A percentile compares a stretch with the other conserved stretches of the same genome.
phyloP scores from a whole-genome alignment of 192 early-diverging fungal genomes.

The Linnemannia hyalina region DNA sequence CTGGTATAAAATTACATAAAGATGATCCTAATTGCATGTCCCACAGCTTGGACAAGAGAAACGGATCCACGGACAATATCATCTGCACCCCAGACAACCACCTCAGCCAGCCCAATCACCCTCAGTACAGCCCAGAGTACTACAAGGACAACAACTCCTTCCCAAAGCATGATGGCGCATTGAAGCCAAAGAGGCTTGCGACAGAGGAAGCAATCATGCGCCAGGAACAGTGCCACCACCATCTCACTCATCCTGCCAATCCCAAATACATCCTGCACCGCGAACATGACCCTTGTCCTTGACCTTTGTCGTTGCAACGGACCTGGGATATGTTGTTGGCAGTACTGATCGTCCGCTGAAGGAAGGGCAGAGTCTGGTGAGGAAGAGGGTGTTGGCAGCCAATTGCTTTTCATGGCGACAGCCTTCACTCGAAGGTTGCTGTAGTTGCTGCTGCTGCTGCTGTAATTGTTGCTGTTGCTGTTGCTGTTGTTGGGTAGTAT shows the following conservation, averaged over 20 bases:
- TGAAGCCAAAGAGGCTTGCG: slow-evolving; percentile 41
- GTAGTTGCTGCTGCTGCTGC: neutral
- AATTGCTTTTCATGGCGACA: slow-evolving; percentile 15
- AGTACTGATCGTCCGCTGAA: neutral
- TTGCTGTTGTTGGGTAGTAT: too few relatives aligned
- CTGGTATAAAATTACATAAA: neutral
- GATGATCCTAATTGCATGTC: neutral
- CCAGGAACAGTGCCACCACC: slow-evolving; percentile 36
- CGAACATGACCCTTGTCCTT: slow-evolving; percentile 19
- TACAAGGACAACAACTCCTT: slow-evolving; percentile 28
- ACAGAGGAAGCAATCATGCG: slow-evolving; percentile 43
- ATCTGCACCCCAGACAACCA: slow-evolving; percentile 38
- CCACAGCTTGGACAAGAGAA: slow-evolving; percentile 10
- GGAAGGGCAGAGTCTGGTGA: neutral
- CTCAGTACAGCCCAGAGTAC: slow-evolving; percentile 33
- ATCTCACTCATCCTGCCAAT: slow-evolving; percentile 41
- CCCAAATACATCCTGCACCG: slow-evolving; percentile 43
- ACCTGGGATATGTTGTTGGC: neutral
- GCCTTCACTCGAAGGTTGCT: neutral
- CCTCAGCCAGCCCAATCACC: slow-evolving; percentile 41
- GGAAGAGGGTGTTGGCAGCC: neutral
- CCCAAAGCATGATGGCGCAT: slow-evolving; percentile 36
- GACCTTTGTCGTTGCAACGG: neutral
- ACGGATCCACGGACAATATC: slow-evolving; percentile 41
- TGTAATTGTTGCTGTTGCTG: neutral